Evolutionary conservation across 1,139 yeast species (phyloP).

Genomic region (Sugiyamaella pinicola): DNA sequence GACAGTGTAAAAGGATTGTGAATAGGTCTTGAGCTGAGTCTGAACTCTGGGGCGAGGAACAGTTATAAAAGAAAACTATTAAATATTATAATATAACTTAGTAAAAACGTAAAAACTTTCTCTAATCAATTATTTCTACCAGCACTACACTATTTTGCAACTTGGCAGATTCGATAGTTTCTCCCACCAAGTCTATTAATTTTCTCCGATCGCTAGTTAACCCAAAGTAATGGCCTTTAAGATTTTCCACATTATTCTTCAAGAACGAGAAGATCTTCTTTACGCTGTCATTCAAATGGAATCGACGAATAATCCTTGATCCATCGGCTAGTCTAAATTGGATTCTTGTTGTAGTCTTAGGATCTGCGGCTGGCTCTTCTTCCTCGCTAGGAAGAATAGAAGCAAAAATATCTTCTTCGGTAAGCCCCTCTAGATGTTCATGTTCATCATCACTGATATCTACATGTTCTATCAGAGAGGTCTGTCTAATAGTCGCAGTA

Average conservation of each 20-base stretch:
- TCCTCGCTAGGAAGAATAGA: conserved; percentile 53
- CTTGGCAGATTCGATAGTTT: conserved; percentile 72
- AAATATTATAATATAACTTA: too few relatives aligned
- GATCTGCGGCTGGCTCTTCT: conserved; percentile 58
- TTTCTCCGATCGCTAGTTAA: conserved; percentile 66
- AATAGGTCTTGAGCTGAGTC: too few relatives aligned
- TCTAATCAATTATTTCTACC: conserved; percentile 53
- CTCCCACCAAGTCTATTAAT: conserved; percentile 59
- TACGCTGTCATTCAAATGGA: conserved; percentile 60
- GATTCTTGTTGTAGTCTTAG: conserved; percentile 67
- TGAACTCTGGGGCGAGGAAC: too few relatives aligned
- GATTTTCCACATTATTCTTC: conserved; percentile 55
- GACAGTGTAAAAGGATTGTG: neutral
- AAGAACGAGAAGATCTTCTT: conserved; percentile 60
- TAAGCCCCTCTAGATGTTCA: conserved; percentile 25
- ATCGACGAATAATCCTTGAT: conserved; percentile 74
- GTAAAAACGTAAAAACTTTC: neutral
- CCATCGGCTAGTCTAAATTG: conserved; percentile 91
- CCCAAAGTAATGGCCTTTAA: conserved; percentile 56
- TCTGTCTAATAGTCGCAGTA: neutral
- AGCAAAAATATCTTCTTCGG: conserved; percentile 46
- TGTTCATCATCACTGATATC: conserved; percentile 14
- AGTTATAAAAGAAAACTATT: neutral
- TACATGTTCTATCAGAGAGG: neutral
- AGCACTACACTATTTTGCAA: conserved; percentile 79